These are phyloP conservation scores for Daedaleopsis sinensis DNA, from an alignment of 768 basidiomycete genomes.

Conservation along the genomic window DNA sequence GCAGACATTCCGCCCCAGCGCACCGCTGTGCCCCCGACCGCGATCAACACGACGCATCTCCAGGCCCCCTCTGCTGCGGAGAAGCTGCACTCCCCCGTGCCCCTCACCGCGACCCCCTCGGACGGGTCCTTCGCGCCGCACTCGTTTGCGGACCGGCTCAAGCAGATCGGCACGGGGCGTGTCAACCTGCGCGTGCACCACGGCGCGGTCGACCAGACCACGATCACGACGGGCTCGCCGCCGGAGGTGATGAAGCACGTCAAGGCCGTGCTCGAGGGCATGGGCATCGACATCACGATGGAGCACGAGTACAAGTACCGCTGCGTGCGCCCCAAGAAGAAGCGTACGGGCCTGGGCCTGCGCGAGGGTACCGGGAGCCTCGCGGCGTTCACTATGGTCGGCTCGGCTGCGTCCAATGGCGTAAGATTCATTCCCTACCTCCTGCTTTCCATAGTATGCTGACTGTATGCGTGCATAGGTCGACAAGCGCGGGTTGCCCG, in stretches of 20 bases:
- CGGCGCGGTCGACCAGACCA: constrained; percentile 90
- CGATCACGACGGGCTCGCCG: constrained; percentile 82
- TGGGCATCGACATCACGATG: constrained; percentile 88
- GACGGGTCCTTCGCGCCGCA: constrained; percentile 40
- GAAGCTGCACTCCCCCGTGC: constrained; percentile 18
- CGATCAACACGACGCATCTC: constrained; percentile 3
- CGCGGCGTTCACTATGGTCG: constrained; percentile 77
- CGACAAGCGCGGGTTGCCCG: constrained; percentile 85
- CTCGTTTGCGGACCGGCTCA: constrained; percentile 33
- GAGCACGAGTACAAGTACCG: constrained; percentile 93
- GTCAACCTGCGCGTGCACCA: constrained; percentile 74
- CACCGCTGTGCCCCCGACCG: background rate
- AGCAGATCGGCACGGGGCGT: constrained; percentile 32
- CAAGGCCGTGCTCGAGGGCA: constrained; percentile 73
- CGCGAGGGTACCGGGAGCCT: constrained; percentile 48
- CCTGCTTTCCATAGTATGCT: constrained; percentile 4
- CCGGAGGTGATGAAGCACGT: constrained; percentile 89
- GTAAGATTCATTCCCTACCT: constrained; percentile 49
- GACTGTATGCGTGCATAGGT: constrained; percentile 51
- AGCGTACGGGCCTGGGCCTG: constrained; percentile 55
- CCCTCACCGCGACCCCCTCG: constrained; percentile 30
- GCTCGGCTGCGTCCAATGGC: constrained; percentile 84
- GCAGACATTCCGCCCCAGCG: constrained; percentile 13
- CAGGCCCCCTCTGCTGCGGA: constrained; percentile 17
- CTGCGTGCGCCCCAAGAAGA: constrained; percentile 79